phyloP scores from a whole-genome alignment of 768 basidiomycete genomes.

The Mycena polygramma region DNA sequence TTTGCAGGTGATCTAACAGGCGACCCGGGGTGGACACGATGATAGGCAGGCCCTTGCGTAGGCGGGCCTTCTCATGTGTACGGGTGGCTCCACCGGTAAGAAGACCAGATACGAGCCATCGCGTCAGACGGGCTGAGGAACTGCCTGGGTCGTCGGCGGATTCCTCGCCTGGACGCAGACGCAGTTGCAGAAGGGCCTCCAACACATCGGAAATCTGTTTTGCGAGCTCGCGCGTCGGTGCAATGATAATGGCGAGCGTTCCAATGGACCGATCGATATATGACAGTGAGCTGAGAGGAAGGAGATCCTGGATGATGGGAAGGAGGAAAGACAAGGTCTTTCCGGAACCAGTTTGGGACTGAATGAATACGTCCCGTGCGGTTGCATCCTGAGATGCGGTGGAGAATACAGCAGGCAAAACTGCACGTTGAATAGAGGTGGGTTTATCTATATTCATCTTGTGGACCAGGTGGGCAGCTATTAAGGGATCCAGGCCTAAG shows the following conservation, averaged over 20 bases:
- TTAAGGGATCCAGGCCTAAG: constrained; percentile 85
- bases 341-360: constrained; percentile 97
- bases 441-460: constrained; percentile 90
- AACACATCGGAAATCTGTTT: constrained; percentile 98
- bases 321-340: constrained; percentile 95
- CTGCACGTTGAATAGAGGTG: constrained; percentile 89
- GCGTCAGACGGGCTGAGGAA: constrained; percentile 68
- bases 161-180: constrained; percentile 71
- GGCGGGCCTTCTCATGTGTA: constrained; percentile 93
- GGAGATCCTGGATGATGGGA: constrained; percentile 94
- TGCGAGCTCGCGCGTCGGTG: constrained; percentile 95
- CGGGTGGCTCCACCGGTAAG: constrained; percentile 95
- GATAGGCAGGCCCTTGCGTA: constrained; percentile 95
- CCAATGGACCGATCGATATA: constrained; percentile 97
- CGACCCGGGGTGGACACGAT: constrained; percentile 96
- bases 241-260: constrained; percentile 93
- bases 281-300: constrained; percentile 89
- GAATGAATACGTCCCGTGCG: constrained; percentile 88
- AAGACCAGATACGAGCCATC: constrained; percentile 95
- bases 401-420: constrained; percentile 67
- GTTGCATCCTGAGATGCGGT: constrained; percentile 50
- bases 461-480: constrained; percentile 79
- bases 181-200: constrained; percentile 82
- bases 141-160: constrained; percentile 61
- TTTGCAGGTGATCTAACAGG: constrained; percentile 95